Conservation (phyloP, 2,329 filamentous ascomycete species). For the Diaporthe citrichinensis region DNA sequence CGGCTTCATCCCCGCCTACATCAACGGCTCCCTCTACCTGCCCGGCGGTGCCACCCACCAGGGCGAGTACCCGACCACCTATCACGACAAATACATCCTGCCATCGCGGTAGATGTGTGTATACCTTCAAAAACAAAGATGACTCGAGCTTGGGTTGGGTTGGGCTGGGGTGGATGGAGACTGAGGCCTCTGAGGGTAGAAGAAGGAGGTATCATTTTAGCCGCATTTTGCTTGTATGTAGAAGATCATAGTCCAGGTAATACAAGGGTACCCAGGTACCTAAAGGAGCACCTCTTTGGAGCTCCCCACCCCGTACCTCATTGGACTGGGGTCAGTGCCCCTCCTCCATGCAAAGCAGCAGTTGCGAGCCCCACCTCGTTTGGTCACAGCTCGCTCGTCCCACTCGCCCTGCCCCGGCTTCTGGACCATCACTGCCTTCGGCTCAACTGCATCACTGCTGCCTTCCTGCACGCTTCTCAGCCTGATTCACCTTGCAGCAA, state of each 20-base stretch:
- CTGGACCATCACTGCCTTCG: conserved; percentile 3
- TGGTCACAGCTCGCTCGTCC: neutral
- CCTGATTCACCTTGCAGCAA: neutral
- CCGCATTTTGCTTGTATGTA: neutral
- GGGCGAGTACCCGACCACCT: conserved; percentile 1
- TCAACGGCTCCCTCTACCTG: conserved; percentile 19
- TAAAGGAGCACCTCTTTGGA: conserved; percentile 8
- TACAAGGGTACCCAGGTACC: neutral
- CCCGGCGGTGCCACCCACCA: conserved; percentile 35
- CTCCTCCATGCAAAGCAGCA: conserved; percentile 3
- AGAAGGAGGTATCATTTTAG: neutral
- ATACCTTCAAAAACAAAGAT: no score
- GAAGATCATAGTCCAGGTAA: neutral
- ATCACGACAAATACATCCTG: conserved; percentile 17
- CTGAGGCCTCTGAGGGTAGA: neutral
- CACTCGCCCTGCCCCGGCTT: neutral
- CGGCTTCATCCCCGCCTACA: conserved; percentile 37
- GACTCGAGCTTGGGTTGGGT: no score
- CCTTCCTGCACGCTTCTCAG: neutral
- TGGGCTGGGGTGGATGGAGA: no score
- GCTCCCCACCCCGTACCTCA: neutral
- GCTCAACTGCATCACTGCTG: neutral
- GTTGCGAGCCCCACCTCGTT: conserved; percentile 1
- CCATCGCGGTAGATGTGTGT: neutral
- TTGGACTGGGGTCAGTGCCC: conserved; percentile 10